A percentile compares a stretch with the other conserved stretches of the same genome.
Conservation (phyloP, 2,329 filamentous ascomycete species). For the Whalleya microplaca region DNA sequence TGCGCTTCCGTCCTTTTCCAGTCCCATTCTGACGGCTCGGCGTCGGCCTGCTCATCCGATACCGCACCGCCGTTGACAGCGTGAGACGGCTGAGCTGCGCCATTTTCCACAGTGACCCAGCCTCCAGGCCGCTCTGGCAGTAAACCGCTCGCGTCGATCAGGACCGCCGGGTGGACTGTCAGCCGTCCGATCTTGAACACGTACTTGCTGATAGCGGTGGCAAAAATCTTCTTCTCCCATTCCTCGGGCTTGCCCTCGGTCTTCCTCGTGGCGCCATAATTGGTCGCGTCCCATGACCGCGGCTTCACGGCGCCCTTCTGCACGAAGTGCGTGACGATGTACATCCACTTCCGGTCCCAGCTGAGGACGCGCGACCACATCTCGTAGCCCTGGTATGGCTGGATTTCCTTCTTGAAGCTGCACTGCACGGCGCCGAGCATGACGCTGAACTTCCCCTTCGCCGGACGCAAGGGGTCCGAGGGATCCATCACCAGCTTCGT, state of each 20-base stretch:
- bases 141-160: constrained; percentile 72
- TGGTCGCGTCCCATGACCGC: constrained; percentile 54
- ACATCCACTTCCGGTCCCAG: constrained; percentile 85
- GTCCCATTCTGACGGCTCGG: constrained; percentile 53
- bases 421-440: constrained; percentile 75
- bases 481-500: constrained; percentile 56
- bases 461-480: constrained; percentile 47
- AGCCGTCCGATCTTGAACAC: constrained; percentile 81
- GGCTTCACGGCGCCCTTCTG: constrained; percentile 62
- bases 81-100: constrained; percentile 23
- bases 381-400: constrained; percentile 70
- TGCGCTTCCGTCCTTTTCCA: constrained; percentile 62
- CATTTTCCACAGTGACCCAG: constrained; percentile 53
- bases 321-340: constrained; percentile 75
- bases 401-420: constrained; percentile 75
- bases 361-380: constrained; percentile 71
- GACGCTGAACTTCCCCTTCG: constrained; percentile 60
- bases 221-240: constrained; percentile 68
- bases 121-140: constrained; percentile 74
- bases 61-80: constrained; percentile 41
- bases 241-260: constrained; percentile 42
- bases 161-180: constrained; percentile 80
- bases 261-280: constrained; percentile 43
- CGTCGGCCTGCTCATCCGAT: constrained; percentile 44
- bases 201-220: constrained; percentile 77